Evolutionary conservation across 2,329 filamentous ascomycete species (phyloP).

Genomic region (Cytospora piceae): DNA sequence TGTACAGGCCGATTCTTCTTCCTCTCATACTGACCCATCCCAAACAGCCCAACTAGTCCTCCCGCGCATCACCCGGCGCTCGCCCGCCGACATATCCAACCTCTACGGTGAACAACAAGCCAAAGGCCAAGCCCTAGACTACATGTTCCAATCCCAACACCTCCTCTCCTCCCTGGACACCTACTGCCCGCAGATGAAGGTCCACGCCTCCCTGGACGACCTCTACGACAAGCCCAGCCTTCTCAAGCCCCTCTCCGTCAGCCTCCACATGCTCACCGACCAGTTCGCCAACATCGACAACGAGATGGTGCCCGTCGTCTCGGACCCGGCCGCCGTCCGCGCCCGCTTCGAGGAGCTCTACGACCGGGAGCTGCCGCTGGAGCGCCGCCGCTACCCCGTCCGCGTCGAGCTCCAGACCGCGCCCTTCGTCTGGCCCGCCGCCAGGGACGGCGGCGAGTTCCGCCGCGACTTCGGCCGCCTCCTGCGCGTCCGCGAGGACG

Average conservation of each 20-base stretch:
- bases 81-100: conserved; percentile 38
- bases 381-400: conserved; percentile 39
- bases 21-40: background rate
- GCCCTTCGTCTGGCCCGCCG: conserved; percentile 39
- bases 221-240: conserved; percentile 41
- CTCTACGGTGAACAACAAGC: conserved; percentile 35
- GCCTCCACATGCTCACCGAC: conserved; percentile 33
- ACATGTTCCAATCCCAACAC: conserved; percentile 43
- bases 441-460: conserved; percentile 37
- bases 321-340: conserved; percentile 31
- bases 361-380: conserved; percentile 35
- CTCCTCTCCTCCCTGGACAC: conserved; percentile 37
- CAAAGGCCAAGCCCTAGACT: conserved; percentile 38
- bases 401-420: conserved; percentile 39
- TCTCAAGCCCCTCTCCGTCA: conserved; percentile 34
- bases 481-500: conserved; percentile 42
- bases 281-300: conserved; percentile 29
- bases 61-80: conserved; percentile 41
- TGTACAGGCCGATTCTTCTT: background rate
- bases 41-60: conserved; percentile 43
- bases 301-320: conserved; percentile 35
- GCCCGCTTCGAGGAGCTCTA: conserved; percentile 36
- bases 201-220: conserved; percentile 41
- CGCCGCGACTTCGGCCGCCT: conserved; percentile 44
- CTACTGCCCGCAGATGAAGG: conserved; percentile 43